phyloP scores from a whole-genome alignment of 768 basidiomycete species.

The Russula sp. region DNA sequence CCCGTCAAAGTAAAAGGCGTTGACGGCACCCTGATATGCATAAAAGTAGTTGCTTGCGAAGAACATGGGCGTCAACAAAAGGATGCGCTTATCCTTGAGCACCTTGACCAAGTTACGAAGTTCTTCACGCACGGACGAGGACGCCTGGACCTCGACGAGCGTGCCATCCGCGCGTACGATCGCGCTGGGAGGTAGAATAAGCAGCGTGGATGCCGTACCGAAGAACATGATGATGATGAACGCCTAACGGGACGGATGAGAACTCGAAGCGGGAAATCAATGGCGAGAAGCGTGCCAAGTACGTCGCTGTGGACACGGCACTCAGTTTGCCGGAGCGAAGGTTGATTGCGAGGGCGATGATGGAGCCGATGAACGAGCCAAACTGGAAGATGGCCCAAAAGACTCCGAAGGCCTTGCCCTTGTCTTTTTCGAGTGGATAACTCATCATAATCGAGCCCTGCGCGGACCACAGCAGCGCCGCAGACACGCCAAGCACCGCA shows the following conservation, averaged over 20 bases:
- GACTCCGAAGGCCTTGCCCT: constrained; percentile 43
- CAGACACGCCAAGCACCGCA: constrained; percentile 43
- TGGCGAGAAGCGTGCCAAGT: constrained; percentile 28
- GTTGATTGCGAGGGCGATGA: constrained; percentile 40
- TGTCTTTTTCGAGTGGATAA: constrained; percentile 50
- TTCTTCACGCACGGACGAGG: constrained; percentile 28
- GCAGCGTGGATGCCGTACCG: constrained; percentile 31
- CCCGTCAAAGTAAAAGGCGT: constrained; percentile 35
- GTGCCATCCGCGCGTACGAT: constrained; percentile 37
- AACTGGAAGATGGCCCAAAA: constrained; percentile 48
- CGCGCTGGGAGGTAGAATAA: constrained; percentile 33
- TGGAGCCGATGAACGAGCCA: constrained; percentile 37
- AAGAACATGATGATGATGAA: constrained; percentile 41
- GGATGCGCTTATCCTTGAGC: constrained; percentile 37
- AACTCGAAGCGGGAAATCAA: background rate
- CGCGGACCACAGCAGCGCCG: constrained; percentile 47
- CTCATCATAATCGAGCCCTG: constrained; percentile 50
- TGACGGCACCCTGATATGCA: constrained; percentile 39
- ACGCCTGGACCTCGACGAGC: constrained; percentile 31
- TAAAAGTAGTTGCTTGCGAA: constrained; percentile 42
- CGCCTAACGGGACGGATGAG: constrained; percentile 23
- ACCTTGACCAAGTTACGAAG: constrained; percentile 26
- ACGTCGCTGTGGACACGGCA: constrained; percentile 35
- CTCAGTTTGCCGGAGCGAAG: constrained; percentile 28
- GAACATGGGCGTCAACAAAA: constrained; percentile 37